phyloP scores from a whole-genome alignment of 2,329 filamentous ascomycete genomes.

The Phialophora chinensis region DNA sequence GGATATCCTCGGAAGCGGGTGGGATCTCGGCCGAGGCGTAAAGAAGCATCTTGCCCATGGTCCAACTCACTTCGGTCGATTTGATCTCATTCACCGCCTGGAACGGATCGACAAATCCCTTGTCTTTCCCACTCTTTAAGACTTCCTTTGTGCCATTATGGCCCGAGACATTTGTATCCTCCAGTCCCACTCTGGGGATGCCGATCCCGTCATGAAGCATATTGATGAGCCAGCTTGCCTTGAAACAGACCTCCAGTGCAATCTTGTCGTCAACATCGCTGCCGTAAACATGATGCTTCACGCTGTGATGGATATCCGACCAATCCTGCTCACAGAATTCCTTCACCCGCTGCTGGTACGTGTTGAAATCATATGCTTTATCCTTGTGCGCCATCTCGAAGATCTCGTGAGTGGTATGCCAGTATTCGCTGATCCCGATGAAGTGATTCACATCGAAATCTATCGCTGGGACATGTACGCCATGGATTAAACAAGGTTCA shows the following conservation, averaged over 20 bases:
- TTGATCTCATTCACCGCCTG: slow-evolving; percentile 92
- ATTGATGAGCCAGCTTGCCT: slow-evolving; percentile 97
- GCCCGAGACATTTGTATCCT: slow-evolving; percentile 60
- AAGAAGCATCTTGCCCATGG: slow-evolving; percentile 91
- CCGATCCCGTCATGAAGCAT: slow-evolving; percentile 95
- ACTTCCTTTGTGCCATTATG: slow-evolving; percentile 76
- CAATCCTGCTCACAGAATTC: slow-evolving; percentile 87
- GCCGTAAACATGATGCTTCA: slow-evolving; percentile 72
- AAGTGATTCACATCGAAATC: slow-evolving; percentile 98
- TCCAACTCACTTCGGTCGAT: slow-evolving; percentile 94
- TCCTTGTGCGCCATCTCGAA: slow-evolving; percentile 78
- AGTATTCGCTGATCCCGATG: slow-evolving; percentile 96
- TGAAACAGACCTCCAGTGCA: slow-evolving; percentile 91
- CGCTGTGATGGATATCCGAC: slow-evolving; percentile 71
- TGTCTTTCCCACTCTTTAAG: slow-evolving; percentile 70
- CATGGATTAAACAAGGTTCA: slow-evolving; percentile 85
- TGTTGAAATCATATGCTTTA: slow-evolving; percentile 85
- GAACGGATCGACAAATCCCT: slow-evolving; percentile 82
- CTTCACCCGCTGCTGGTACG: slow-evolving; percentile 83
- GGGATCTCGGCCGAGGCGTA: slow-evolving; percentile 91
- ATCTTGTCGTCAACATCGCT: slow-evolving; percentile 75
- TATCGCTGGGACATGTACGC: slow-evolving; percentile 90
- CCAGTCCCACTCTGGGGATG: slow-evolving; percentile 81
- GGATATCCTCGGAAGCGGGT: slow-evolving; percentile 57
- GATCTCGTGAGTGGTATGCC: slow-evolving; percentile 96